Base-by-base conservation (phyloP, 352 stramenopile genomes). In the Phytophthora sojae region DNA sequence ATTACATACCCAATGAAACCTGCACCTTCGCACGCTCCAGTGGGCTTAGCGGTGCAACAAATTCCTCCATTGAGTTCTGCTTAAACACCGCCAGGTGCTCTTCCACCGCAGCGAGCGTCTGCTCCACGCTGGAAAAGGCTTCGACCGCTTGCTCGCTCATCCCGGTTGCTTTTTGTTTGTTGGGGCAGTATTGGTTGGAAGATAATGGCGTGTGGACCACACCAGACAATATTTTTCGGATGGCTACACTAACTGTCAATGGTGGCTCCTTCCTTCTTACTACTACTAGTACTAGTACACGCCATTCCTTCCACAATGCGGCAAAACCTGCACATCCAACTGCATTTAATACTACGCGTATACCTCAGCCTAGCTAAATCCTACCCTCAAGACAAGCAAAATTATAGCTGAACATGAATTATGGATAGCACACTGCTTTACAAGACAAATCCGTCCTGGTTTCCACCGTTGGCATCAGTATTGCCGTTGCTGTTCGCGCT, bases 1-100 rank as follows among this genome's bases (percentile, higher is more conserved):
- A 29, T 4, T 51, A n/a, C 75, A 60, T 69, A 96, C 89, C 88
- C 3, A 96, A 65, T 17, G 86, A 92, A 47, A 96, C 89, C 61
- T 95, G 84, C 57, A 95, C 80, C 66, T 96, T 96, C 30, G 89
- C 89, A 42, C 90, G 88, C 61, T 95, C 85, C 26, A 96, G 60
- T 17, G 86, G 83, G 61, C 69, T 83, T 1, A 95, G 75, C 32
- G 86, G 76, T 4, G 82, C 75, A 56, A 86, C 44, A 44, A 92
- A 86, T 25, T 86, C 78, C 67, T 93, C 85, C 50, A 92, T 61
- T 3, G 81, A 81, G 3, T 69, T 79, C 53, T 82, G 64, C 9
- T 77, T 82, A 52, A 95, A 86, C 26, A 92, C 71, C 59, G 79
- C 61, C 17, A 95, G 75, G 56, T 93, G 84, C 71, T 93, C 76